A percentile compares a stretch with the other conserved stretches of the same genome.
Conservation (phyloP, 305 asterid genomes). For the Lippia alba region DNA sequence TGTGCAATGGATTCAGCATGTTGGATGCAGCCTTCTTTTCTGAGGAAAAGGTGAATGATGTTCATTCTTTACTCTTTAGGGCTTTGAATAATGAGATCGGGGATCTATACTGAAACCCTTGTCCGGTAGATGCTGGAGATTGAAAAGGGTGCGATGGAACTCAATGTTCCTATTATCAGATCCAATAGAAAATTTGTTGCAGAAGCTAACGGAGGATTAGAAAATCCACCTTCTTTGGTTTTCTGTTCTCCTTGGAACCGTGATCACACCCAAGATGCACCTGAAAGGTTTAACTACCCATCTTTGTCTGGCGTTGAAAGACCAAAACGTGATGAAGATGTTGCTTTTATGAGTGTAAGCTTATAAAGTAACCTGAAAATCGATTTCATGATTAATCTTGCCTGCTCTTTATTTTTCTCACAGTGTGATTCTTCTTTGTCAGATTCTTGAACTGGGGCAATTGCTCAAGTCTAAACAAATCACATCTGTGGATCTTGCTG, state of each 20-base stretch:
- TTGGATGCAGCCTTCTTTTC: constrained; percentile 75
- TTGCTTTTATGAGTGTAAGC: constrained; percentile 90
- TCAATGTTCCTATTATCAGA: constrained; percentile 63
- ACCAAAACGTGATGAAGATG: constrained; percentile 71
- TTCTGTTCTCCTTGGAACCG: constrained; percentile 64
- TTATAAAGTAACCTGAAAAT: not conserved
- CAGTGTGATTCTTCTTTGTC: constrained; percentile 29
- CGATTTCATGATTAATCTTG: constrained; percentile 8
- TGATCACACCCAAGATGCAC: constrained; percentile 34
- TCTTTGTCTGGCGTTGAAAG: constrained; percentile 49
- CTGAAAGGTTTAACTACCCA: constrained; percentile 55
- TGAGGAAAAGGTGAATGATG: constrained; percentile 63
- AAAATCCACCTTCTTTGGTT: constrained; percentile 67
- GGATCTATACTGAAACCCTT: not conserved
- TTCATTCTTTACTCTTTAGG: constrained; percentile 13
- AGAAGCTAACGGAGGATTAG: constrained; percentile 78
- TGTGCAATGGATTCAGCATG: constrained; percentile 50
- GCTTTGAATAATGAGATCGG: constrained; percentile 8
- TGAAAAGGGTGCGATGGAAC: constrained; percentile 70
- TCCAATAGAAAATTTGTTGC: constrained; percentile 73
- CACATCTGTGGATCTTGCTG: constrained; percentile 78
- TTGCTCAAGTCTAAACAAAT: constrained; percentile 69
- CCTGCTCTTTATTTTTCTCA: constrained; percentile 1
- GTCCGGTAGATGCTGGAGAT: constrained; percentile 69
- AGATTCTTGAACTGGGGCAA: constrained; percentile 87